Evolutionary conservation across 2,329 filamentous ascomycete species (phyloP), one percentile per base, ranked within the genome.

Genomic region (Metarhizium robertsii): DNA sequence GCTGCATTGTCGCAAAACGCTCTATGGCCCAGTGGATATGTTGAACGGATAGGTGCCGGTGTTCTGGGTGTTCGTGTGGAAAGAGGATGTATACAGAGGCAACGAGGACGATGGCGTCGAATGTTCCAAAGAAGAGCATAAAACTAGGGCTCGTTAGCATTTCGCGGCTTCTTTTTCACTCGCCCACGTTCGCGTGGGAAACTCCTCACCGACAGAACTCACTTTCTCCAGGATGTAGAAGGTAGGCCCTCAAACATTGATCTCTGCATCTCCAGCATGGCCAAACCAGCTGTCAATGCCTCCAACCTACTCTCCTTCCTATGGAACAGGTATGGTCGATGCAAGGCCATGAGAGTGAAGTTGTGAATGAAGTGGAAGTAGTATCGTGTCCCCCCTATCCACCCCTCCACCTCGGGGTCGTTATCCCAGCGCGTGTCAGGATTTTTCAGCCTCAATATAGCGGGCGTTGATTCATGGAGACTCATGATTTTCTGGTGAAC

Each of bases 301-400:
- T 80, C 78, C 4, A 71, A 71, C n/a, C 82, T 72, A 61, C 79
- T 83, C 40, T 71, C 68, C 6, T 73, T 65, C 13, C 79, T 75
- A 16, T 80, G 81, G 60, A 85, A 85, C 20, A 85, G 77, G 62
- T 84, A 85, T 0, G 81, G 80, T 29, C 82, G 73, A 58, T 86
- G 83, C 43, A 86, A 70, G 4, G 79, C 80, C 70, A 85, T 80
- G 51, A 80, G 67, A 56, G 79, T 76, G 62, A 85, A 83, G 0
- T 75, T 70, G 11, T 73, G 66, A 5, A 78, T 63, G 60, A 80
- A 78, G 14, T 77, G 75, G 52, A 78, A 63, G 51, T 74, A 71
- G 55, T 73, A 69, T 43, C 79, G 69, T n/a, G 71, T 69, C 52
- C 69, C 64, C 11, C 70, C 70, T 42, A 85, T 64, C 81, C 81